These are phyloP conservation scores for Thuja plicata DNA, from an alignment of 83 land plant genomes.

Conservation along the genomic window DNA sequence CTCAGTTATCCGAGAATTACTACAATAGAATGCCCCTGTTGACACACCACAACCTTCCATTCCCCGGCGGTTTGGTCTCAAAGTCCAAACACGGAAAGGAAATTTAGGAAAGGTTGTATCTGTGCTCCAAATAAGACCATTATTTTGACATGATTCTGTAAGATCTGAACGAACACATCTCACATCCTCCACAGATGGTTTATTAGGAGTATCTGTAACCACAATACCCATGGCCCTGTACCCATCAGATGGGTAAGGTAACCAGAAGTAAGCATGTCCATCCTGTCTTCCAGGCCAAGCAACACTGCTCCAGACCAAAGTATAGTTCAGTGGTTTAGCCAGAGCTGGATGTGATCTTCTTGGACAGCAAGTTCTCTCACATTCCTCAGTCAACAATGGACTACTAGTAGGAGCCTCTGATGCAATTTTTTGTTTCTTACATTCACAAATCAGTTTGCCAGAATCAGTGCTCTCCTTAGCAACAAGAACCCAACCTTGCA, in stretches of 20 bases:
- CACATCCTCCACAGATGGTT: conserved; percentile 47
- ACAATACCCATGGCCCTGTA: conserved; percentile 57
- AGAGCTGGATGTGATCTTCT: conserved; percentile 39
- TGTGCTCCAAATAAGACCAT: conserved; percentile 25
- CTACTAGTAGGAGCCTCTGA: not conserved
- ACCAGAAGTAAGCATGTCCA: conserved; percentile 53
- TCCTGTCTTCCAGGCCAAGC: conserved; percentile 23
- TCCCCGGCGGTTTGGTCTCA: conserved; percentile 48
- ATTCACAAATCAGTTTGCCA: not conserved
- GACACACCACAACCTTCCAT: conserved; percentile 46
- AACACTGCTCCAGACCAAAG: conserved; percentile 50
- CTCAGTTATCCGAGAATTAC: conserved; percentile 16
- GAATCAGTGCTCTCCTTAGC: conserved; percentile 27
- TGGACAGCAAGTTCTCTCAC: not conserved
- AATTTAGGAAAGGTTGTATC: conserved; percentile 18
- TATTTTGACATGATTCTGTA: conserved; percentile 49
- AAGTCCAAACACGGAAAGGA: conserved; percentile 45
- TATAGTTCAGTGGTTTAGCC: conserved; percentile 49
- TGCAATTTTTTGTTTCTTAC: not conserved
- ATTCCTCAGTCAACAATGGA: not conserved
- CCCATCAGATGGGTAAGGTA: conserved; percentile 57
- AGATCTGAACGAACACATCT: conserved; percentile 69
- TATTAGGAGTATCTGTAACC: conserved; percentile 38
- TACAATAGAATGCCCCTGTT: conserved; percentile 54
- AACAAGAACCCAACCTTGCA: conserved; percentile 55